Evolutionary conservation across 1,284 basidiomycete species (phyloP).

Genomic region (Malassezia psittaci): DNA sequence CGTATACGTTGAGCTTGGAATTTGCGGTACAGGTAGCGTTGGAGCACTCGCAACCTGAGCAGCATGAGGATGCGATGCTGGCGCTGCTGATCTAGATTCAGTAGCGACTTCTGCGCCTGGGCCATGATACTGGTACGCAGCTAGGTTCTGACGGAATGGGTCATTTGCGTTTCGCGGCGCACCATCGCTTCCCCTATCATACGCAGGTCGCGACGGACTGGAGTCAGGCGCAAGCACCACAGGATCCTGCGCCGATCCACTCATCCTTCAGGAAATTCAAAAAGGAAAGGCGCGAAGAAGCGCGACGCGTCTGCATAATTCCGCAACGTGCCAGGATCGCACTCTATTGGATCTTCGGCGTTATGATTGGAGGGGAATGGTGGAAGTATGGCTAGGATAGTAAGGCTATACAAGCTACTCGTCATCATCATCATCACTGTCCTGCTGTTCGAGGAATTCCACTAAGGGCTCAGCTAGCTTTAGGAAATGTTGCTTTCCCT

Average conservation of each 20-base stretch:
- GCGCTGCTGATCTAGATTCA: background rate
- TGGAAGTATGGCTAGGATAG: too few species aligned
- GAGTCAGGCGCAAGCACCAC: slow-evolving; percentile 18
- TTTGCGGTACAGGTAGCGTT: background rate
- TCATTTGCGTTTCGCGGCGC: slow-evolving; percentile 1
- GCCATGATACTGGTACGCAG: slow-evolving; percentile 10
- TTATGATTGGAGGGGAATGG: too few species aligned
- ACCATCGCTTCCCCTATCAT: background rate
- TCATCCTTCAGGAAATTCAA: slow-evolving; percentile 2
- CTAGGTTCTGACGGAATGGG: slow-evolving; percentile 1
- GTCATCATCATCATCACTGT: slow-evolving; percentile 58
- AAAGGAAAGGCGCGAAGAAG: background rate
- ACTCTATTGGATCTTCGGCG: too few species aligned
- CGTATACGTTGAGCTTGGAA: background rate
- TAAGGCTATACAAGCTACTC: slow-evolving; percentile 23
- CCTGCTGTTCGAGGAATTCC: slow-evolving; percentile 62
- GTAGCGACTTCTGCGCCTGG: background rate
- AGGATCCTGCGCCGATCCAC: slow-evolving; percentile 13
- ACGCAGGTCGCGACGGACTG: slow-evolving; percentile 6
- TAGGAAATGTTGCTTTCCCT: slow-evolving; percentile 87
- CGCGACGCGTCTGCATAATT: slow-evolving; percentile 12
- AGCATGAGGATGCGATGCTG: background rate
- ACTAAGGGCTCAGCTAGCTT: slow-evolving; percentile 77
- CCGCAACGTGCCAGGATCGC: background rate
- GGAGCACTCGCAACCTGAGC: background rate